Conservation (phyloP, 805 yeast genomes). For the Torulaspora indica region DNA sequence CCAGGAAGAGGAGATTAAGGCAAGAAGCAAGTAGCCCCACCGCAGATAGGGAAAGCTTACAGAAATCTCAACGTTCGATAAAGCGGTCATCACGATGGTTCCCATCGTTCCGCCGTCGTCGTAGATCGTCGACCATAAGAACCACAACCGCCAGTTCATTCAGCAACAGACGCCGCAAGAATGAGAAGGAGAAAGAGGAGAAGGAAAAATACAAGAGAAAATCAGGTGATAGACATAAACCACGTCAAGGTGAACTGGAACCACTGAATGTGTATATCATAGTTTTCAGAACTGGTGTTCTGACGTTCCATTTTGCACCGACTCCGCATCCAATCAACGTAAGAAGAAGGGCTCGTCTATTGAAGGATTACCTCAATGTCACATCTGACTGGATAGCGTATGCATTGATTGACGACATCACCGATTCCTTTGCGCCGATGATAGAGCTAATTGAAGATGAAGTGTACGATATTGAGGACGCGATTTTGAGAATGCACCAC, state of each 20-base stretch:
- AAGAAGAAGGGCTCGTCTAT: slow-evolving; percentile 81
- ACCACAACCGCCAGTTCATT: slow-evolving; percentile 19
- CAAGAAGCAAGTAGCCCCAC: slow-evolving; percentile 15
- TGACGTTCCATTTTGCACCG: slow-evolving; percentile 90
- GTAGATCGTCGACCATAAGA: slow-evolving; percentile 23
- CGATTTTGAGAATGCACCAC: slow-evolving; percentile 81
- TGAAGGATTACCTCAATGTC: slow-evolving; percentile 83
- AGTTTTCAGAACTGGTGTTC: slow-evolving; percentile 84
- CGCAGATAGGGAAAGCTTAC: slow-evolving; percentile 13
- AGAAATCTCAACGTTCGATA: slow-evolving; percentile 11
- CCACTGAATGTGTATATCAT: slow-evolving; percentile 91
- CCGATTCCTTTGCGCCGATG: slow-evolving; percentile 97
- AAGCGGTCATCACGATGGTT: slow-evolving; percentile 17
- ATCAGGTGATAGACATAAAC: slow-evolving; percentile 43
- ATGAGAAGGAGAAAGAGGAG: slow-evolving; percentile 35
- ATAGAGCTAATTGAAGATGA: slow-evolving; percentile 91
- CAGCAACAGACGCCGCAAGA: slow-evolving; percentile 24
- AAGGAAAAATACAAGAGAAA: slow-evolving; percentile 40
- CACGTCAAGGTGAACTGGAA: slow-evolving; percentile 55
- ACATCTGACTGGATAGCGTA: slow-evolving; percentile 96
- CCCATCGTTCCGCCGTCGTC: slow-evolving; percentile 16
- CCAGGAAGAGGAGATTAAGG: slow-evolving; percentile 43
- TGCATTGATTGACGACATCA: slow-evolving; percentile 92
- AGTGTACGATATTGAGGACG: slow-evolving; percentile 90
- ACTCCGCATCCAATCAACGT: slow-evolving; percentile 97